Evolutionary conservation across 140 eudicot genomes (phyloP).

Genomic region (Ambrosia hybrid): DNA sequence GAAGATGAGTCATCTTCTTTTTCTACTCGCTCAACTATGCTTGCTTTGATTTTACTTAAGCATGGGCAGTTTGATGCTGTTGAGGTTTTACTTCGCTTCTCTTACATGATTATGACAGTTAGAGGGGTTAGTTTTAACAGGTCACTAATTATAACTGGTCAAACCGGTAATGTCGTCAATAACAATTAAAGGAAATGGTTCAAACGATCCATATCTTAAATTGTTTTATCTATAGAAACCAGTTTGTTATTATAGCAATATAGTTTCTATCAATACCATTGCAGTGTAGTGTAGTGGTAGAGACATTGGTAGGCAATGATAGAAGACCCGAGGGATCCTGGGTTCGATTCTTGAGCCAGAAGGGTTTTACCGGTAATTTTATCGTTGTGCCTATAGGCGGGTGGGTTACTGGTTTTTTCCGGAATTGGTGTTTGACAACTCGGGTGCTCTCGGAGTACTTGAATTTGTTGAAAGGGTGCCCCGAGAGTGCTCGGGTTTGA

Average conservation of each 20-base stretch:
- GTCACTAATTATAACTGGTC: neutral
- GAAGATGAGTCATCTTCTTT: slow-evolving; percentile 65
- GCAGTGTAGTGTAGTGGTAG: too few relatives aligned
- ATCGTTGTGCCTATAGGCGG: too few relatives aligned
- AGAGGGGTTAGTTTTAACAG: neutral
- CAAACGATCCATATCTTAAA: neutral
- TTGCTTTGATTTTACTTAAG: slow-evolving; percentile 73
- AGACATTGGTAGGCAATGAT: too few relatives aligned
- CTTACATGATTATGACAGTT: slow-evolving; percentile 4
- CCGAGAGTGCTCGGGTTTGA: too few relatives aligned
- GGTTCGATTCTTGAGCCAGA: too few relatives aligned
- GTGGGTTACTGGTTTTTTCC: too few relatives aligned
- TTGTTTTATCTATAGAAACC: neutral
- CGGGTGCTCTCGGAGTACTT: too few relatives aligned
- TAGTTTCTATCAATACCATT: neutral
- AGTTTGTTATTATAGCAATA: neutral
- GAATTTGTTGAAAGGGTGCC: too few relatives aligned
- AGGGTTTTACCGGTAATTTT: too few relatives aligned
- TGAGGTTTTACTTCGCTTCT: slow-evolving; percentile 62
- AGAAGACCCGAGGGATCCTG: too few relatives aligned
- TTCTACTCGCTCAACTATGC: slow-evolving; percentile 74
- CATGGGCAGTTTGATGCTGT: slow-evolving; percentile 86
- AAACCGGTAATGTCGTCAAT: neutral
- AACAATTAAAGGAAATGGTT: slow-evolving; percentile 1
- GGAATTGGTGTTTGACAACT: too few relatives aligned